Evolutionary conservation across 768 basidiomycete species (phyloP).

Genomic region (Gymnopilus junonius): DNA sequence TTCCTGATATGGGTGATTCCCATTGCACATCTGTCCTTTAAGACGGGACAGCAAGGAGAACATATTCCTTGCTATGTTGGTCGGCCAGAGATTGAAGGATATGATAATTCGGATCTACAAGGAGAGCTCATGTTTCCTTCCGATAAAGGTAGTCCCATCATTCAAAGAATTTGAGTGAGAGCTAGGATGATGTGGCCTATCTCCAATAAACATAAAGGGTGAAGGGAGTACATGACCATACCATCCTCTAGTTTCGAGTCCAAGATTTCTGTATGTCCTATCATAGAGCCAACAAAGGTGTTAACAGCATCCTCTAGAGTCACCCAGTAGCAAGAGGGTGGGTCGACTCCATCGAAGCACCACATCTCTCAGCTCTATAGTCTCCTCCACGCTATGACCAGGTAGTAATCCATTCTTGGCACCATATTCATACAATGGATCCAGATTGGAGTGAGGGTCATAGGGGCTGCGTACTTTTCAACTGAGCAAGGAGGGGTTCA

Average conservation of each 20-base stretch:
- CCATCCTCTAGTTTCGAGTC: background rate
- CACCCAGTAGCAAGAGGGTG: constrained; percentile 3
- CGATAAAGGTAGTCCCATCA: constrained; percentile 3
- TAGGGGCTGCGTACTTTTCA: background rate
- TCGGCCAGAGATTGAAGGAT: constrained; percentile 3
- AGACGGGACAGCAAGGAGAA: background rate
- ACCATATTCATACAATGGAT: constrained; percentile 7
- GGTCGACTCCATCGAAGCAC: constrained; percentile 5
- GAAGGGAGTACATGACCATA: background rate
- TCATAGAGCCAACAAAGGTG: background rate
- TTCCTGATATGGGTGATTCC: background rate
- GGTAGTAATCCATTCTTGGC: background rate
- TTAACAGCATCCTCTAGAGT: background rate
- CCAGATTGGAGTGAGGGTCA: background rate
- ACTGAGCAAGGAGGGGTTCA: constrained; percentile 8
- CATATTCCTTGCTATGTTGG: background rate
- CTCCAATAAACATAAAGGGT: background rate
- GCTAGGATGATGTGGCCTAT: constrained; percentile 5
- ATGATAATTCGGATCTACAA: constrained; percentile 4
- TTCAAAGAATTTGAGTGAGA: constrained; percentile 4
- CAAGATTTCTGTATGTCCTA: background rate
- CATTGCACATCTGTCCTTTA: constrained; percentile 2
- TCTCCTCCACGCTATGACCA: background rate
- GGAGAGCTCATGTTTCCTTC: background rate
- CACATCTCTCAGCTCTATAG: background rate